Evolutionary conservation across 2,329 filamentous ascomycete species (phyloP), one percentile per base, ranked within the genome.

Genomic region (Aspergillus transmontanensis): DNA sequence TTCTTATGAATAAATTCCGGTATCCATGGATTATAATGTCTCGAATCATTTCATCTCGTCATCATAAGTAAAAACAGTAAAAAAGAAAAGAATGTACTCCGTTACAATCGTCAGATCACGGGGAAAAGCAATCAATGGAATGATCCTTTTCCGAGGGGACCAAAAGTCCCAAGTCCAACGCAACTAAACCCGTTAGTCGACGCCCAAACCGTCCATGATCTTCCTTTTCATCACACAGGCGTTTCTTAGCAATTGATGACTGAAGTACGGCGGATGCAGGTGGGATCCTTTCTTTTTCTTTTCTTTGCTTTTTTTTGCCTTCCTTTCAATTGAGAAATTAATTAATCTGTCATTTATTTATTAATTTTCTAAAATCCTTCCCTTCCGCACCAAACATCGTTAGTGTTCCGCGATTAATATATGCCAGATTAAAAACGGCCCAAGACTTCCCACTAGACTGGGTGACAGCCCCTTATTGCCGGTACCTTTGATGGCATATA

Each of bases 121-220:
- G 30, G 28, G 28, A 6, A 51, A 51, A 51, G 21, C 26, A 30
- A 51, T 51, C 28, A 32, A 21, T 30, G 12, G 32, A 55, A 39
- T 39, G 51, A 55, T 55, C 36, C 51, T 26, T 55, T 36, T 54
- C 32, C 34, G 51, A 55, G 21, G n/a, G 51, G 36, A 21, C 51
- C 39, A n/a, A 55, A 55, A 55, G 39, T 53, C 50, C 16, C 30
- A 46, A 46, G 21, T 34, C 56, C 36, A 45, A 46, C n/a, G 36
- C 28, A 48, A 48, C 48, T 28, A 60, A 32, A 11, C n/a, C n/a
- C 26, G 26, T 54, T 23, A 32, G 36, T 51, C 26, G n/a, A 16
- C 43, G 12, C 59, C 59, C 28, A 51, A 57, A 50, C 51, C 53
- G 59, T 61, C 45, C 43, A 61, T 57, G 59, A 61, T 61, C 59